Percentiles rank a stretch among this genome's conserved stretches.
Conservation (phyloP, 106 monocot species). For the Dioscorea zingiberensis region DNA sequence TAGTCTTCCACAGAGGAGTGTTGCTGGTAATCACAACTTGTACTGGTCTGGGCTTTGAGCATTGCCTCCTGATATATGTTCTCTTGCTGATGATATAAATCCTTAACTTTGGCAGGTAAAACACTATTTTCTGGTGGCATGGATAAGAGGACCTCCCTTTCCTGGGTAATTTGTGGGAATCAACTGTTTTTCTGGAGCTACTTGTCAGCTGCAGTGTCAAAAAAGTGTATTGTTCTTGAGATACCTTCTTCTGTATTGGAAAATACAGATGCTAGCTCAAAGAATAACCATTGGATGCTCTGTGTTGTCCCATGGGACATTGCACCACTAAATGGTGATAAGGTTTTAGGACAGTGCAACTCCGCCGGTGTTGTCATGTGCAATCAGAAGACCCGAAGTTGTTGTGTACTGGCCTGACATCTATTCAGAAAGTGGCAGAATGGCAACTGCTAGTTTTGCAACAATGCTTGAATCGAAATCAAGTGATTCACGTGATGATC, state of each 20-base stretch:
- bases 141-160: constrained; percentile 62
- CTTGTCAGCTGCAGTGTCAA: constrained; percentile 40
- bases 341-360: constrained; percentile 12
- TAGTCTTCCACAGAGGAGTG: constrained; percentile 33
- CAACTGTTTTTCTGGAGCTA: constrained; percentile 84
- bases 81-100: too few species aligned
- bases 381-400: constrained; percentile 45
- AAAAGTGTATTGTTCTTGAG: constrained; percentile 55
- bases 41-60: background rate
- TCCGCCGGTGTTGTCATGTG: constrained; percentile 66
- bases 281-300: constrained; percentile 42
- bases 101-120: constrained; percentile 28
- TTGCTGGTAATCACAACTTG: constrained; percentile 17
- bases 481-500: background rate
- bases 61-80: background rate
- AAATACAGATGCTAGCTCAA: constrained; percentile 6
- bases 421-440: constrained; percentile 27
- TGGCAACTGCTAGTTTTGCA: constrained; percentile 37
- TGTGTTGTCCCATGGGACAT: constrained; percentile 49
- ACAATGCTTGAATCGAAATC: background rate
- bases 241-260: constrained; percentile 48
- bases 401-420: constrained; percentile 87
- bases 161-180: constrained; percentile 80
- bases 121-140: constrained; percentile 59
- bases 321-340: constrained; percentile 14